These are phyloP conservation scores for Penicillium nordicum DNA, from an alignment of 2,329 filamentous ascomycete species.

Conservation along the genomic window DNA sequence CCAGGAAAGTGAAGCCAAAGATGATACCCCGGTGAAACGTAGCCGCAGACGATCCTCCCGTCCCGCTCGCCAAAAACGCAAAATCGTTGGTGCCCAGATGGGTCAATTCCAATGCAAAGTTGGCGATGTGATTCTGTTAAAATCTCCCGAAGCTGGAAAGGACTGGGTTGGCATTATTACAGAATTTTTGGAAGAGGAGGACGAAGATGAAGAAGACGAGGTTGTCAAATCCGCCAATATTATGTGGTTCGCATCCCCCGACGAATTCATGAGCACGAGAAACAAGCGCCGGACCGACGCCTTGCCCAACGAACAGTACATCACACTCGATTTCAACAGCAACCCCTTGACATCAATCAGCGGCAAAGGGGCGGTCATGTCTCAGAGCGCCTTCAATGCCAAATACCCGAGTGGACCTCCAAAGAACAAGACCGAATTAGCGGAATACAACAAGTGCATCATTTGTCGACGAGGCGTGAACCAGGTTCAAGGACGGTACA, in stretches of 20 bases:
- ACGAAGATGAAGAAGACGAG: conserved; percentile 57
- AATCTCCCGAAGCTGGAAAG: conserved; percentile 80
- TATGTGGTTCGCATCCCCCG: conserved; percentile 86
- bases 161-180: conserved; percentile 90
- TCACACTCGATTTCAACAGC: conserved; percentile 80
- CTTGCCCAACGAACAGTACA: conserved; percentile 84
- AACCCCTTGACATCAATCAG: conserved; percentile 88
- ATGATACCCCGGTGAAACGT: conserved; percentile 19
- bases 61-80: conserved; percentile 32
- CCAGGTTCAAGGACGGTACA: conserved; percentile 83
- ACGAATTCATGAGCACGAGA: conserved; percentile 81
- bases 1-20: conserved; percentile 12
- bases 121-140: conserved; percentile 81
- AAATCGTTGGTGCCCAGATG: conserved; percentile 77
- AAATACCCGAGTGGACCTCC: conserved; percentile 74
- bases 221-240: conserved; percentile 72
- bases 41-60: conserved; percentile 31
- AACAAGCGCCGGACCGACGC: conserved; percentile 79
- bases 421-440: conserved; percentile 56
- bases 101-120: conserved; percentile 75
- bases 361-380: conserved; percentile 79
- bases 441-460: conserved; percentile 80
- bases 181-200: conserved; percentile 71
- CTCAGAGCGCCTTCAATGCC: conserved; percentile 62
- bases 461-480: conserved; percentile 88